A percentile compares a stretch with the other conserved stretches of the same genome.
These are phyloP conservation scores for Plasmopara halstedii DNA, from an alignment of 352 stramenopile genomes.

Conservation along the genomic window DNA sequence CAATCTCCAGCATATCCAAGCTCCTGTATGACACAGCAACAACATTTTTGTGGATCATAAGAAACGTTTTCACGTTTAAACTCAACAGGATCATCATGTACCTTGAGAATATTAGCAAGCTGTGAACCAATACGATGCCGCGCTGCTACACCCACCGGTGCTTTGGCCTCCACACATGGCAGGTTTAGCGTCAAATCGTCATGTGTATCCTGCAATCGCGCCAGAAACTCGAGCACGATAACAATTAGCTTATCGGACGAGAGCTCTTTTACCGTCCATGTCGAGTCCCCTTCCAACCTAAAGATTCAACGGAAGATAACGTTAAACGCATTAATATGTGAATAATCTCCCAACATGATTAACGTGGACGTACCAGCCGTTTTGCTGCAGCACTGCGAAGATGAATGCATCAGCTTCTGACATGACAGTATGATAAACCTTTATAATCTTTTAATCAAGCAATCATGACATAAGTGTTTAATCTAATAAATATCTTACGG, in stretches of 20 bases:
- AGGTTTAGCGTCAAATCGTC: conserved; percentile 22
- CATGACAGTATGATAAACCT: conserved; percentile 13
- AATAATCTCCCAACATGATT: neutral
- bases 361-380: conserved; percentile 23
- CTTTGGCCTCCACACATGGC: conserved; percentile 6
- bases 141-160: conserved; percentile 51
- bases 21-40: conserved; percentile 27
- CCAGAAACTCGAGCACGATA: conserved; percentile 41
- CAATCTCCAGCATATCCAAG: conserved; percentile 78
- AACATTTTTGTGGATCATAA: neutral
- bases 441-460: neutral
- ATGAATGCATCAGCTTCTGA: conserved; percentile 40
- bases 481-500: conserved; percentile 4
- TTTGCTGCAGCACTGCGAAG: conserved; percentile 42
- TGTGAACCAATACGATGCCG: conserved; percentile 69
- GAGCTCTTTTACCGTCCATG: conserved; percentile 26
- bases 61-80: neutral
- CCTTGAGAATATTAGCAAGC: conserved; percentile 69
- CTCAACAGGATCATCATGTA: conserved; percentile 16
- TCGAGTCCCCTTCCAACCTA: conserved; percentile 10
- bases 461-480: neutral
- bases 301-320: conserved; percentile 1
- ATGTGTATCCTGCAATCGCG: conserved; percentile 23
- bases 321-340: neutral
- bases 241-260: conserved; percentile 35